A percentile compares a stretch with the other conserved stretches of the same genome.
These are phyloP conservation scores for Exobasidium rhododendri DNA, from an alignment of 1,284 basidiomycete genomes.

Conservation along the genomic window DNA sequence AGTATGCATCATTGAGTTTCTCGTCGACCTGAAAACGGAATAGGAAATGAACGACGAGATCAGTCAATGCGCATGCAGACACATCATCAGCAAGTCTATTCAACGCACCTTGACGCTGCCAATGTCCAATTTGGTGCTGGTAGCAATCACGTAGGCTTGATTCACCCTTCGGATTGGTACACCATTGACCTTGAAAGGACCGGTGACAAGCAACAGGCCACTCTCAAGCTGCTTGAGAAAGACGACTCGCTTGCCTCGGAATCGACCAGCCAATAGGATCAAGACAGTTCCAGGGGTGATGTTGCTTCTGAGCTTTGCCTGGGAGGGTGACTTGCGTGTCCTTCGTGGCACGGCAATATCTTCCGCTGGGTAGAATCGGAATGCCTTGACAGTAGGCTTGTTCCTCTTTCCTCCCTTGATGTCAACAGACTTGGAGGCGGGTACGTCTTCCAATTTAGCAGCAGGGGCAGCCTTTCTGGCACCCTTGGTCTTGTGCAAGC, in stretches of 20 bases:
- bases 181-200: conserved; percentile 98
- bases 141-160: conserved; percentile 99
- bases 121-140: conserved; percentile 90
- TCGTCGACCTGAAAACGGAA: conserved; percentile 57
- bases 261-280: conserved; percentile 95
- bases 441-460: conserved; percentile 61
- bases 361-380: conserved; percentile 95
- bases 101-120: conserved; percentile 68
- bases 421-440: conserved; percentile 70
- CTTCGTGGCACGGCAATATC: conserved; percentile 85
- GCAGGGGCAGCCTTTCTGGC: conserved; percentile 64
- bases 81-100: neutral
- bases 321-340: conserved; percentile 75
- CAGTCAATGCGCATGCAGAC: neutral
- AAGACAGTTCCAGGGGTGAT: conserved; percentile 94
- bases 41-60: neutral
- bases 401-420: conserved; percentile 88
- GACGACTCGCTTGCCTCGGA: conserved; percentile 96
- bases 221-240: conserved; percentile 95
- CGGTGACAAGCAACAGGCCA: conserved; percentile 90
- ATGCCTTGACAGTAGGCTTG: conserved; percentile 78
- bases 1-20: conserved; percentile 93
- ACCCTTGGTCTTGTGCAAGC: conserved; percentile 69
- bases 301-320: conserved; percentile 71
- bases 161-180: conserved; percentile 96